Base-by-base conservation (phyloP, 1,139 yeast species). In the Taphrina populina region DNA sequence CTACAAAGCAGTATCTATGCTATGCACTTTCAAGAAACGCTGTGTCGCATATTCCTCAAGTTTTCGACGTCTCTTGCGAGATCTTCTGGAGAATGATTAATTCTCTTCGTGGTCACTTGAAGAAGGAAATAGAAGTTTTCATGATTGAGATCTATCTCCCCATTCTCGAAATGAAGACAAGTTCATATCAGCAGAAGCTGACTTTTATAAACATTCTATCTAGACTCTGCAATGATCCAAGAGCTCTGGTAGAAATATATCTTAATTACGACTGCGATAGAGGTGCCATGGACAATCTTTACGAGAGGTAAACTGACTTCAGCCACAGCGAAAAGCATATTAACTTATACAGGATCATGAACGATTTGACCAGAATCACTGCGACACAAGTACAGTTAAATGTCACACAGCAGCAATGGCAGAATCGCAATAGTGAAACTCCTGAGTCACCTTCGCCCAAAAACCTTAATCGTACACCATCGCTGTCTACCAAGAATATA, bases 121-220 rank as follows among this genome's bases (percentile, higher is more conserved):
- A 90, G 68, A 78, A 84, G 63, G 98, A 92, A 68, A 86, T 94
- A 49, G 96, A 96, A 1, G 95, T 94, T 0, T 87, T 94, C 66
- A 80, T 92, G 73, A 86, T 84, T 56, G 97, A 92, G 66, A 88
- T 92, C 47, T 94, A 92, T 69, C 85, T 92, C 71, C 96, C 97
- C 3, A 88, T 94, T 43, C 80, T 94, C 52, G 97, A 92, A 66
- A 80, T 92, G 83, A 85, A 83, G 65, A 82, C 95, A 1, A 86
- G 96, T 1, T 88, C 96, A 0, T 73, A 88, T 7, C 96, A 92
- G 67, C 98, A 92, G 70, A 90, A 92, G 69, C 78, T 95, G 65
- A 90, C 88, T 64, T 79, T 92, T 61, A 74, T 94, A 61, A 80
- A 85, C 10, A 78, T 92, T 19, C 76, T 94, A 29, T 85, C 86